Evolutionary conservation across 176 grass and related monocot species (phyloP).

Genomic region (Thalia dealbata): DNA sequence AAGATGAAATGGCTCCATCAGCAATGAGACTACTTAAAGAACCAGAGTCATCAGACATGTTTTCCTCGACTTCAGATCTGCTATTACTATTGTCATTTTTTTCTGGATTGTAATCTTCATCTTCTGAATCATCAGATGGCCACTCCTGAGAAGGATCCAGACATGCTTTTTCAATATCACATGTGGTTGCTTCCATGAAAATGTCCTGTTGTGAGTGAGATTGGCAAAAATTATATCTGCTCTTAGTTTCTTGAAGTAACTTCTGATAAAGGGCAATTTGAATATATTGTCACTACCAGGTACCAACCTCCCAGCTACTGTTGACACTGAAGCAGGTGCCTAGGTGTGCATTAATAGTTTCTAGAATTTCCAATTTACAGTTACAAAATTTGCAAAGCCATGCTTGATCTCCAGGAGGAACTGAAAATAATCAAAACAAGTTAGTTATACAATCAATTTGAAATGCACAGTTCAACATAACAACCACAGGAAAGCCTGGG

Average conservation of each 20-base stretch:
- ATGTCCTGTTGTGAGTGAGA: conserved; percentile 45
- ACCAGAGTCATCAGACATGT: conserved; percentile 41
- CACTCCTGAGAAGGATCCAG: conserved; percentile 42
- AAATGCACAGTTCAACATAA: background rate
- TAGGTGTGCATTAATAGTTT: conserved; percentile 86
- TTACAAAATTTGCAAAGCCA: conserved; percentile 88
- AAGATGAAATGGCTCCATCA: conserved; percentile 52
- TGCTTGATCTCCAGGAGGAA: conserved; percentile 40
- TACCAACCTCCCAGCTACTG: conserved; percentile 47
- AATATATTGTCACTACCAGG: conserved; percentile 9
- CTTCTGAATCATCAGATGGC: conserved; percentile 97
- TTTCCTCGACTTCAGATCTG: conserved; percentile 37
- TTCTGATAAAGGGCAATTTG: conserved; percentile 5
- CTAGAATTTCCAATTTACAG: conserved; percentile 69
- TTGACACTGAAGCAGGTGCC: conserved; percentile 50
- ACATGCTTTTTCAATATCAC: conserved; percentile 30
- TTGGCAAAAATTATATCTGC: background rate
- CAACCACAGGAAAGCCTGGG: background rate
- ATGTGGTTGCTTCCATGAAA: conserved; percentile 72
- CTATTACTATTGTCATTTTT: conserved; percentile 45
- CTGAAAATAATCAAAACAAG: conserved; percentile 21
- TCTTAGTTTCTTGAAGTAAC: background rate
- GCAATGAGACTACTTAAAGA: conserved; percentile 49
- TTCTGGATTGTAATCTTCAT: conserved; percentile 87
- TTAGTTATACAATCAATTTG: conserved; percentile 15